Percentiles rank a stretch among this genome's conserved stretches.
These are phyloP conservation scores for Triticum monococcum DNA, from an alignment of 176 grass and related monocot species.

Conservation along the genomic window DNA sequence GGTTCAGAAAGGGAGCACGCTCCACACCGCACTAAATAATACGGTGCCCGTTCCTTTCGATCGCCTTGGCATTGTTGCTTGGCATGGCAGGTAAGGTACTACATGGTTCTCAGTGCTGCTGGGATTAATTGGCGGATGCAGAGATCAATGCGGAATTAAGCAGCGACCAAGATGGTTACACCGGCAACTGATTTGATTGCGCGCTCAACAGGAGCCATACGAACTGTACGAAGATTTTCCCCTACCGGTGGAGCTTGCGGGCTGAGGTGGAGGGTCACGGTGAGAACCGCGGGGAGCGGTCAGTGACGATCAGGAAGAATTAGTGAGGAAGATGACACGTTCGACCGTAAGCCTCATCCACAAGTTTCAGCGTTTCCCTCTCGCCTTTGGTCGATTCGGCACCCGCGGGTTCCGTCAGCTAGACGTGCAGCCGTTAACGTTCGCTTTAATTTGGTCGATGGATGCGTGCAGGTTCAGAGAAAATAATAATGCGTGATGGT, in stretches of 20 bases:
- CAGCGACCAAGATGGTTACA: background rate
- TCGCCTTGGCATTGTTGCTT: background rate
- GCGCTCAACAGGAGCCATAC: background rate
- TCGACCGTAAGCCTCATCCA: no score
- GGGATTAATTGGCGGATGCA: background rate
- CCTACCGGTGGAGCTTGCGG: no score
- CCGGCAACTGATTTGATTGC: background rate
- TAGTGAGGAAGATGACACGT: no score
- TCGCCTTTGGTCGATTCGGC: background rate
- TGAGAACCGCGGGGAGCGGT: no score
- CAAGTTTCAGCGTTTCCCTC: background rate
- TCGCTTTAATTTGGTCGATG: constrained; percentile 4
- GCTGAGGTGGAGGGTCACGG: no score
- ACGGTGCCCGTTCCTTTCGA: background rate
- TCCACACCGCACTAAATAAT: background rate
- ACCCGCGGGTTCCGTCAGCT: background rate
- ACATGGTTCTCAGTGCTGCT: background rate
- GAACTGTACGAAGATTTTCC: background rate
- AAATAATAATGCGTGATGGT: background rate
- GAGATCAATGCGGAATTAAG: background rate
- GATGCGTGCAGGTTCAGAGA: background rate
- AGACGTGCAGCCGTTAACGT: background rate
- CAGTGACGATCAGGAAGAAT: no score
- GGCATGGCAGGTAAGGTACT: background rate
- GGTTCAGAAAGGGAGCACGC: no score